Evolutionary conservation across 345 rosid genomes (phyloP).

Genomic region (Eucalyptus marginata): DNA sequence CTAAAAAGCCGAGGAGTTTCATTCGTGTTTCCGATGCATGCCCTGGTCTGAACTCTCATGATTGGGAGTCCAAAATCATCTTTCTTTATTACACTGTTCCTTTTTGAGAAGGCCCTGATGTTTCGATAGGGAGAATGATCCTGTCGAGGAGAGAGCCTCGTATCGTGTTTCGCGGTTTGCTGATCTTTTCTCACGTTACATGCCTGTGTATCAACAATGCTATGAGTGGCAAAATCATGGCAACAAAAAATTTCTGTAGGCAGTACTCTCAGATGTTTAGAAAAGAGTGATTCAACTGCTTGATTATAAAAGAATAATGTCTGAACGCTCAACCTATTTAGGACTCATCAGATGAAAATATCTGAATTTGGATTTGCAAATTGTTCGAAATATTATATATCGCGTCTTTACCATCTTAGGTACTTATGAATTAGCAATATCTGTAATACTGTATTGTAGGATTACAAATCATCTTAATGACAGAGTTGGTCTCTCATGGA

Average conservation of each 20-base stretch:
- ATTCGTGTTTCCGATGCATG: neutral
- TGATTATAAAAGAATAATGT: neutral
- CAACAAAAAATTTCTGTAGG: neutral
- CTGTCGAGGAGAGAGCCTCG: neutral
- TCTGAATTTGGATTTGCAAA: neutral
- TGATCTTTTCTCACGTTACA: neutral
- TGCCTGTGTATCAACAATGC: neutral
- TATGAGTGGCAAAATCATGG: neutral
- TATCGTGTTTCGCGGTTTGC: accelerated
- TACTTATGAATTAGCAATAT: neutral
- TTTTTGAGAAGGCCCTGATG: neutral
- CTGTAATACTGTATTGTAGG: neutral
- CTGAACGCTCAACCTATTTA: neutral
- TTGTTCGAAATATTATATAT: neutral
- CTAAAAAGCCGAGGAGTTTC: neutral
- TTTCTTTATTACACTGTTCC: neutral
- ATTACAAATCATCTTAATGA: neutral
- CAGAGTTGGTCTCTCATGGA: neutral
- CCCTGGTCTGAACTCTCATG: neutral
- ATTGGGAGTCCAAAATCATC: neutral
- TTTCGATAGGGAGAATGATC: neutral
- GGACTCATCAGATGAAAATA: neutral
- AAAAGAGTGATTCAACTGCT: neutral
- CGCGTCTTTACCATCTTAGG: accelerated
- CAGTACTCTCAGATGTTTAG: neutral